A percentile compares a stretch with the other conserved stretches of the same genome.
Evolutionary conservation across 169 alveolate genomes (phyloP).

Genomic region (Eimeria brunetti): DNA sequence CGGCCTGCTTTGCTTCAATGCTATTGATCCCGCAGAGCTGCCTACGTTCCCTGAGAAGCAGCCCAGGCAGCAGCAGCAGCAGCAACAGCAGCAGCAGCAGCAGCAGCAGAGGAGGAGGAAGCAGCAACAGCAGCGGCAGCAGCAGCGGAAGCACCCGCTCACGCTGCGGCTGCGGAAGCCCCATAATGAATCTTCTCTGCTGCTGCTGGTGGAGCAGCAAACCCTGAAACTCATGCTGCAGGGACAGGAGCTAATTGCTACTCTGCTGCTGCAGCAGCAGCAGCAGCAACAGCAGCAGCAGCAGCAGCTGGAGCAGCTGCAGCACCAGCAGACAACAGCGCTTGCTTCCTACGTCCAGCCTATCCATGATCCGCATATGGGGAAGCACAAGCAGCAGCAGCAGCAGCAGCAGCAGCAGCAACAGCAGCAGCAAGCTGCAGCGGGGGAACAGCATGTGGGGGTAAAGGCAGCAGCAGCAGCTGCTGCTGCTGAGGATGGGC

Average conservation of each 20-base stretch:
- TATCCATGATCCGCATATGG: no score
- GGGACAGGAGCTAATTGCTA: neutral
- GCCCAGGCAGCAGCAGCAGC: conserved; percentile 11
- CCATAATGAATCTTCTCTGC: neutral
- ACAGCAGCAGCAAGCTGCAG: neutral
- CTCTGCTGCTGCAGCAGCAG: conserved; percentile 25
- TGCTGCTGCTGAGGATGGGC: neutral
- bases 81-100: neutral
- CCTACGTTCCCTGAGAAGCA: neutral
- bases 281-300: conserved; percentile 32
- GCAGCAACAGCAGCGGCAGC: conserved; percentile 37
- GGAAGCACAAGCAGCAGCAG: no score
- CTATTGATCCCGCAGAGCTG: neutral
- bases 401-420: no score
- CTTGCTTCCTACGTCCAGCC: no score
- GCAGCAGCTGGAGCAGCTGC: conserved; percentile 5
- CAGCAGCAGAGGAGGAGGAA: neutral
- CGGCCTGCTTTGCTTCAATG: neutral
- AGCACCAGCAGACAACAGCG: neutral
- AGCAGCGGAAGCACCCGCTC: neutral
- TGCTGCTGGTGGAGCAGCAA: conserved; percentile 54
- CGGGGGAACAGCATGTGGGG: neutral
- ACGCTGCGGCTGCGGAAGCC: neutral
- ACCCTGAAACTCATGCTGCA: neutral
- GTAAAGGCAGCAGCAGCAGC: neutral